Percentiles rank a stretch among this genome's conserved stretches.
Evolutionary conservation across 306 rosid species (phyloP).

Genomic region (Prinsepia uniflora): DNA sequence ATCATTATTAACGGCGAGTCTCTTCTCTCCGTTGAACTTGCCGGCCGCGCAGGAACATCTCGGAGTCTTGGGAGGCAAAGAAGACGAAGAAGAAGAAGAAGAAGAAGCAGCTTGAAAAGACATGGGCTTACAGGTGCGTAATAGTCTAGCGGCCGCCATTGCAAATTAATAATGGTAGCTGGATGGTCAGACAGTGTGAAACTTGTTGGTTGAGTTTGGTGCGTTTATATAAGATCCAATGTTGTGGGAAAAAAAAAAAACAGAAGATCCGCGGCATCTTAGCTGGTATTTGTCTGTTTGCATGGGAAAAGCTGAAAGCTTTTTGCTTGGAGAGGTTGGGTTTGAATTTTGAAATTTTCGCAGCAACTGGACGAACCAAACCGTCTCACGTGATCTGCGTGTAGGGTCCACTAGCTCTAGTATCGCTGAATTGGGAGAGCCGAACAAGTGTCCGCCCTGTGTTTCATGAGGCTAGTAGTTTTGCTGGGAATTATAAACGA

Average conservation of each 20-base stretch:
- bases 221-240: conserved; percentile 1
- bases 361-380: background rate
- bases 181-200: too few relatives aligned
- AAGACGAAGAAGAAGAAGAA: conserved; percentile 23
- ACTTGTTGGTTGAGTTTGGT: background rate
- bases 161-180: background rate
- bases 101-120: conserved; percentile 25
- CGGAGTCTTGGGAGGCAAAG: conserved; percentile 4
- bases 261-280: conserved; percentile 38
- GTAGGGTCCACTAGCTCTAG: background rate
- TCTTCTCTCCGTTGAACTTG: conserved; percentile 2
- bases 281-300: conserved; percentile 23
- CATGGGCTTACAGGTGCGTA: conserved; percentile 24
- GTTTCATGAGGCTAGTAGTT: background rate
- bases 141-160: conserved; percentile 36
- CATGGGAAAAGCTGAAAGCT: background rate
- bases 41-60: conserved; percentile 10
- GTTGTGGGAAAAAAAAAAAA: background rate
- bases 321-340: conserved; percentile 16
- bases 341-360: conserved; percentile 4
- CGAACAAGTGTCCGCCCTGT: background rate
- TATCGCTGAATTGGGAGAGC: background rate
- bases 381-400: background rate
- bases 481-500: background rate
- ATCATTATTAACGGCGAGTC: background rate